These are phyloP conservation scores for Apiotrichum siamense DNA, from an alignment of 1,284 basidiomycete species.

Conservation along the genomic window DNA sequence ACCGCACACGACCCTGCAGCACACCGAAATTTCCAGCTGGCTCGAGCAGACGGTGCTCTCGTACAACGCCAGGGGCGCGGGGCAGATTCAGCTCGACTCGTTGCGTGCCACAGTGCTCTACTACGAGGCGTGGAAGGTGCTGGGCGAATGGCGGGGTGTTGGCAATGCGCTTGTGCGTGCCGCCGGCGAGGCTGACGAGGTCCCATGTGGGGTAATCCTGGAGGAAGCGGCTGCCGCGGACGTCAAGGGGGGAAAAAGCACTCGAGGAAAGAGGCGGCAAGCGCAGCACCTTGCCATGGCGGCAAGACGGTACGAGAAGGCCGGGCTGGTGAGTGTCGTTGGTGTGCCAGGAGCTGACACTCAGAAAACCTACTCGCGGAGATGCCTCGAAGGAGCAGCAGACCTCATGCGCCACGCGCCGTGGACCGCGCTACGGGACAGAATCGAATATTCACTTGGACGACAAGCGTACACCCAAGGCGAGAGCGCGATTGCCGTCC, in stretches of 20 bases:
- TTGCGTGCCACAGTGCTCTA: conserved; percentile 46
- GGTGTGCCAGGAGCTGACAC: conserved; percentile 5
- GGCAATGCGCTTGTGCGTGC: conserved; percentile 39
- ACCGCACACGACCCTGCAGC: conserved; percentile 40
- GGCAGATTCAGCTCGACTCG: conserved; percentile 45
- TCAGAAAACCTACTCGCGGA: conserved; percentile 48
- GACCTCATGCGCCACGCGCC: conserved; percentile 38
- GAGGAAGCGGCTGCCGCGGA: conserved; percentile 52
- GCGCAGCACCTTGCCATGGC: conserved; percentile 51
- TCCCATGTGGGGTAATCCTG: conserved; percentile 51
- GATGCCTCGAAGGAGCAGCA: conserved; percentile 47
- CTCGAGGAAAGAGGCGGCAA: conserved; percentile 40
- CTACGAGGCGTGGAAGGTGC: conserved; percentile 45
- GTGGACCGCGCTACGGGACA: conserved; percentile 49
- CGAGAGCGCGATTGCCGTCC: conserved; percentile 47
- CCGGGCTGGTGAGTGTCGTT: conserved; percentile 46
- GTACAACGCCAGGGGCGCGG: conserved; percentile 27
- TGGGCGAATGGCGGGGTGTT: conserved; percentile 43
- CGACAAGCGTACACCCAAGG: conserved; percentile 53
- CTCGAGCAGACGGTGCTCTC: conserved; percentile 45
- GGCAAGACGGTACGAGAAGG: conserved; percentile 52
- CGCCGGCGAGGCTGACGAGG: conserved; percentile 50
- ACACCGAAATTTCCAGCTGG: conserved; percentile 43
- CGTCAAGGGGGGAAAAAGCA: conserved; percentile 36
- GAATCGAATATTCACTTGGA: conserved; percentile 51